Evolutionary conservation across 2,329 filamentous ascomycete species (phyloP), one percentile per base, ranked within the genome.

Genomic region (Madurella fahalii): DNA sequence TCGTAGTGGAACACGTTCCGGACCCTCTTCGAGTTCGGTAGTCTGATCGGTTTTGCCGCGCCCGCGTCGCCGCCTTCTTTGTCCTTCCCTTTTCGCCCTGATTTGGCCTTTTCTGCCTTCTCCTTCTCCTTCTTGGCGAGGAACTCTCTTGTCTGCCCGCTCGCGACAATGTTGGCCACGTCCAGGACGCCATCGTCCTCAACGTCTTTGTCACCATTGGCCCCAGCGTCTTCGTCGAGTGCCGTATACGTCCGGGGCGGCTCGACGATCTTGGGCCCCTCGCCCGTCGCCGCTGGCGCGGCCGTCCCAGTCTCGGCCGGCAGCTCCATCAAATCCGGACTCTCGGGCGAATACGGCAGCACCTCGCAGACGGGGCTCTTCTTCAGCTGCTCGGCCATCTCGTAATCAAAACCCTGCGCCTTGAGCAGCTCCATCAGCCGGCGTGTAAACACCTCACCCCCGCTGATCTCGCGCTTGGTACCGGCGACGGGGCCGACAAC

Each of bases 361-460:
- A 88, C 83, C 68, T 88, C 85, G 67, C 84, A 87, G 49, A 87
- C 80, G 39, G 72, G 63, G 62, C 82, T 87, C 71, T 77, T 82
- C 73, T 88, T 88, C 56, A 88, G 70, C 69, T 87, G 82, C 71
- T 88, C 85, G 1, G 83, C 83, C 83, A 87, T 87, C 41, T 87
- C 82, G 58, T 78, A 74, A 17, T 76, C 81, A 61, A 87, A 85
- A 3, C 75, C 75, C 66, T 84, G 80, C 43, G 70, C 68, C 59
- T 64, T 50, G 41, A 97, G 74, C 55, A 94, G 76, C 62, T 86
- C 79, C 43, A 84, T 70, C 40, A 97, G 77, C 56, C 83, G 80
- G 63, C 82, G 79, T 0, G 93, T 97, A 76, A 97, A 90, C 2
- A 87, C 84, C 64, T 96, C 88, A 48, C 94, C 94, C 60, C 94